Evolutionary conservation across 148 eudicot species (phyloP), one percentile per base, ranked within the genome.

Genomic region (Chenopodium berlandieri): DNA sequence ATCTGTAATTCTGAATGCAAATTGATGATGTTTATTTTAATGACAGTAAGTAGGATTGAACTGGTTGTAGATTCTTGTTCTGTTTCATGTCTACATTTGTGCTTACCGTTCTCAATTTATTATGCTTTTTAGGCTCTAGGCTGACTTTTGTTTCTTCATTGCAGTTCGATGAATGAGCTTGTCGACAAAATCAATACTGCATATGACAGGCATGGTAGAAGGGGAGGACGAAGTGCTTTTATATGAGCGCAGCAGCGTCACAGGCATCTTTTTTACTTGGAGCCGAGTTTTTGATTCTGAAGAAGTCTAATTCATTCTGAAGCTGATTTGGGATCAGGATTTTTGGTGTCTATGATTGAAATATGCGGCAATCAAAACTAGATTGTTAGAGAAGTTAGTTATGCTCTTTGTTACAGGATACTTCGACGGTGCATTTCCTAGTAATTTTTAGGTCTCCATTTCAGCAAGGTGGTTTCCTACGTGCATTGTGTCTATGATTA

Each of bases 161-260:
- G 85, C 88, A 95, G 99, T 83, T 77, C 99, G 19, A 93, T 92
- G 97, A 92, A 95, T 79, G 99, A 95, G 82, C 85, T 92, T 81
- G 97, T 93, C 30, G 97, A 93, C 89, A 95, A 93, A 84, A 87
- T 95, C 89, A 90, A 88, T 88, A 90, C 86, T 81, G 89, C 99
- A 76, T 95, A 89, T 80, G 99, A 95, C 73, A 88, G 92, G 89
- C 89, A 89, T 74, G 87, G 86, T 83, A 91, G 97, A 75, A 92
- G 94, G 82, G 94, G 93, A 86, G 97, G 97, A 19, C 90, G 97
- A 27, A 87, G 86, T 31, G 86, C 91, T 76, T 95, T 92, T 78
- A 88, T 92, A 81, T 93, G 84, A 89, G 67, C 58, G 48, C 71
- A 34, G 56, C 73, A 73, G 14, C 12, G 9, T 73, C 10, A 6